Evolutionary conservation across 2,329 filamentous ascomycete genomes (phyloP).

Genomic region (Magnaporthiopsis incrustans): DNA sequence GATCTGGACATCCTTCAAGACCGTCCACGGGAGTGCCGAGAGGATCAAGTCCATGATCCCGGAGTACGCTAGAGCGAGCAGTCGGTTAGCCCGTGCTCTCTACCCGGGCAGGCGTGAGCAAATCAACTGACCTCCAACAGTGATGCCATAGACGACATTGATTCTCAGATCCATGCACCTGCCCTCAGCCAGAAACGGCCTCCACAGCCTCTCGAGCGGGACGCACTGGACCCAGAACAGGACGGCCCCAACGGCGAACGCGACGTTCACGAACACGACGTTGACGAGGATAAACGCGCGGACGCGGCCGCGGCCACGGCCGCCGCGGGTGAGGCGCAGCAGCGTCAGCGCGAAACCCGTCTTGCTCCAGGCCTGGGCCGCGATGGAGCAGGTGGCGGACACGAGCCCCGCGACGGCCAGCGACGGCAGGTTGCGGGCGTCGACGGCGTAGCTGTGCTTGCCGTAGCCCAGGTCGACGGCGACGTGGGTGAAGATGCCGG

Average conservation of each 20-base stretch:
- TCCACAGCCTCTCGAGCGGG: conserved; percentile 13
- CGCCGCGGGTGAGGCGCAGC: conserved; percentile 8
- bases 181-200: conserved; percentile 10
- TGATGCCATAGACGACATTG: not conserved
- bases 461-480: conserved; percentile 14
- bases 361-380: conserved; percentile 9
- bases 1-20: conserved; percentile 16
- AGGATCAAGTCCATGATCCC: conserved; percentile 12
- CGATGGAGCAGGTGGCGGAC: conserved; percentile 2
- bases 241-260: conserved; percentile 8
- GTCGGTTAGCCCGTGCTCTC: not conserved
- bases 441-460: conserved; percentile 16
- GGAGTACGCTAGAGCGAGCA: conserved; percentile 15
- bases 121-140: not conserved
- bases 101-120: not conserved
- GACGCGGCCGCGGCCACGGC: conserved; percentile 5
- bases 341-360: conserved; percentile 10
- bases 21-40: conserved; percentile 28
- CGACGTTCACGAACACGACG: conserved; percentile 7
- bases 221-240: conserved; percentile 18
- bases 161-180: not conserved
- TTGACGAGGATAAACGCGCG: conserved; percentile 2
- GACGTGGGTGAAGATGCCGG: not conserved
- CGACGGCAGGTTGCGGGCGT: not conserved
- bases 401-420: conserved; percentile 12